phyloP scores from a whole-genome alignment of 352 stramenopile species.

The Blastocystis sp. region DNA sequence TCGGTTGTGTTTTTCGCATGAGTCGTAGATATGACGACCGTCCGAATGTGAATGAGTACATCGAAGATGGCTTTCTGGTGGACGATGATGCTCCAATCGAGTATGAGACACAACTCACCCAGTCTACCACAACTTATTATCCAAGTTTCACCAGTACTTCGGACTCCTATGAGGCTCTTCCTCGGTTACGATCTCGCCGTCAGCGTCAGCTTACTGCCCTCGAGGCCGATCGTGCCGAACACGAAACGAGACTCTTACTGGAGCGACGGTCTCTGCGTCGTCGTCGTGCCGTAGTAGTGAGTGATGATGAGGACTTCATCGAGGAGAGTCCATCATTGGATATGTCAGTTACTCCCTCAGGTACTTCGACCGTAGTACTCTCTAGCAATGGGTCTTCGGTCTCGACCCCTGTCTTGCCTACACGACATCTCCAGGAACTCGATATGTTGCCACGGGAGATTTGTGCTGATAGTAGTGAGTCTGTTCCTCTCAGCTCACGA shows the following conservation, averaged over 20 bases:
- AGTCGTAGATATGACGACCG: not conserved
- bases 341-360: too few species aligned
- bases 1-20: not conserved
- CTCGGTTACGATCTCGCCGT: not conserved
- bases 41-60: constrained; percentile 32
- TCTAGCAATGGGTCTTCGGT: too few species aligned
- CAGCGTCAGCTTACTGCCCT: not conserved
- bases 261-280: not conserved
- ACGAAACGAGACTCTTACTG: not conserved
- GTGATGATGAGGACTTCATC: not conserved
- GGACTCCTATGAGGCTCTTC: too few species aligned
- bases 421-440: too few species aligned
- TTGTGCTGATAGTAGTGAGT: not conserved
- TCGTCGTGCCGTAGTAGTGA: not conserved
- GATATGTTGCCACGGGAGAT: not conserved
- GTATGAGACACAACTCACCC: constrained; percentile 18
- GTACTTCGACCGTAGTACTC: too few species aligned
- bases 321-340: not conserved
- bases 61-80: constrained; percentile 33
- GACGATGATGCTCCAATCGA: constrained; percentile 42
- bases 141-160: too few species aligned
- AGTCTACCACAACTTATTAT: not conserved
- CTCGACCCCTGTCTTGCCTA: too few species aligned
- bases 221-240: not conserved
- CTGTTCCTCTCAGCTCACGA: not conserved